phyloP scores from a whole-genome alignment of 495 filamentous ascomycete species.

The Pyrenula aspistea region DNA sequence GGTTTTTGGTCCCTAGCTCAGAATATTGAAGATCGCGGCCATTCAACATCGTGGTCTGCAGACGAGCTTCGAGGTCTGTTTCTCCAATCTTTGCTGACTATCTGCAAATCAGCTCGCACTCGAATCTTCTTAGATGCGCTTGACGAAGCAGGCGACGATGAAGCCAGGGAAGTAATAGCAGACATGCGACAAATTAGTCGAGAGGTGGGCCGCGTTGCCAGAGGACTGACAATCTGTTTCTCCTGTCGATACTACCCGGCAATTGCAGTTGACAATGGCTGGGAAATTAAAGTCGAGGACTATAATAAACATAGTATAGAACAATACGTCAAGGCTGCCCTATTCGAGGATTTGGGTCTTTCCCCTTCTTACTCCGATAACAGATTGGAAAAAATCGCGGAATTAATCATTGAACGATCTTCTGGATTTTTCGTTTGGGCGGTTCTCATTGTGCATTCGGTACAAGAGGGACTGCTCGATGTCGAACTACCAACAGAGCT shows the following conservation, averaged over 20 bases:
- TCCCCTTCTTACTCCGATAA: neutral
- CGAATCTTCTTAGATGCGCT: slow-evolving; percentile 18
- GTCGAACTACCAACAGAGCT: neutral
- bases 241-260: slow-evolving; percentile 25
- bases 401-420: neutral
- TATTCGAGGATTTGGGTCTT: neutral
- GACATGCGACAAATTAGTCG: slow-evolving; percentile 11
- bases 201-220: neutral
- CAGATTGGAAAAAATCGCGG: neutral
- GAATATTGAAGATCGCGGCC: neutral
- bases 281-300: slow-evolving; percentile 14
- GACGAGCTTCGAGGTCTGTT: neutral
- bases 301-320: slow-evolving; percentile 18
- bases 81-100: neutral
- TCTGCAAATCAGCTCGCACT: neutral
- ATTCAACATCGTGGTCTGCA: neutral
- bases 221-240: slow-evolving; percentile 20
- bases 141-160: slow-evolving; percentile 18
- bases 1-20: neutral
- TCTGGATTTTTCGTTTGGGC: neutral
- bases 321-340: slow-evolving; percentile 14
- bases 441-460: neutral
- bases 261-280: slow-evolving; percentile 7
- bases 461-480: neutral
- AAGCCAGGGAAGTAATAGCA: slow-evolving; percentile 10